Base-by-base conservation (phyloP, 2,329 filamentous ascomycete species). In the Pestalotiopsis sp. region DNA sequence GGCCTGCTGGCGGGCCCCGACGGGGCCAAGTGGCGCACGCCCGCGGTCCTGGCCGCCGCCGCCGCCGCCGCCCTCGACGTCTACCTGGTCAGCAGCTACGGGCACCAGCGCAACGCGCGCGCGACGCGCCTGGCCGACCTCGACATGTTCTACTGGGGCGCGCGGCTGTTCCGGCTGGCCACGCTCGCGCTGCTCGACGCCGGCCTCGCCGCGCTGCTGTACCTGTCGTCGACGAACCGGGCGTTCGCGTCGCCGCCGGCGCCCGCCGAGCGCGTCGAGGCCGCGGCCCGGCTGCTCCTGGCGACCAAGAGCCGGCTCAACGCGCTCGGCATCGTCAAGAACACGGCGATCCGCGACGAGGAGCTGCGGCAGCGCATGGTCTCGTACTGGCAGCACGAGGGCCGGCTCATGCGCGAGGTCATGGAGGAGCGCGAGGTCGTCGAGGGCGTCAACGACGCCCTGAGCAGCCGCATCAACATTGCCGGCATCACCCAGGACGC, bases 371-470 rank as follows among this genome's bases (percentile, higher is more conserved):
- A 80, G 2, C 86, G 87, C 68, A 87, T 87, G 64, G 87, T 91
- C 73, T 86, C 84, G 17, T 98, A 98, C 81, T 98, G 95, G 95
- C 82, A 85, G 11, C 91, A 91, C 59, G 93, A 98, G 82, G 91
- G 89, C 6, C 83, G 87, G 65, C 79, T 93, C 38, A 93, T 92
- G 87, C 83, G 87, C 75, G 89, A 92, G 75, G 89, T 93, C 27
- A 92, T 97, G 87, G 92, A 94, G 83, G 92, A 95, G 71, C 86
- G 89, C 70, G 91, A 93, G 70, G 92, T 95, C 7, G 82, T 93
- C 45, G 90, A 91, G 74, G 88, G 91, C 66, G 87, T 94, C 70
- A 90, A 92, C 69, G 87, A 90, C 77, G 92, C 90, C 12, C 79
- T 95, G 72, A 82, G 83, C 75, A 87, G 86, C 71, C 86, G 90